Evolutionary conservation across 2,329 filamentous ascomycete genomes (phyloP).

Genomic region (Nothopassalora personata): DNA sequence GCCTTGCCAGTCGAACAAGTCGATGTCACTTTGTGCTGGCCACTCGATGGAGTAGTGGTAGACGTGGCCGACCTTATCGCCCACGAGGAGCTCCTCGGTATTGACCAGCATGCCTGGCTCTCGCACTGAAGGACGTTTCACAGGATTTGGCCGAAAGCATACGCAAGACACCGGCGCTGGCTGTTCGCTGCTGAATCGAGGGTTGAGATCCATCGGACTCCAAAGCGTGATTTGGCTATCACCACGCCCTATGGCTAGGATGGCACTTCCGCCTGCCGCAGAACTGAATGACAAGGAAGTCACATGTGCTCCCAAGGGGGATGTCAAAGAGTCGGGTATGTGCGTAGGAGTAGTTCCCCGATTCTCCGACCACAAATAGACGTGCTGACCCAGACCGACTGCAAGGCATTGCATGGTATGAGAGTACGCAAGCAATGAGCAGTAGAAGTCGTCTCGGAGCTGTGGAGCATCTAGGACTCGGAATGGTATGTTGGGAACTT

Average conservation of each 20-base stretch:
- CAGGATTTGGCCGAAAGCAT: conserved; percentile 66
- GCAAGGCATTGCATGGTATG: conserved; percentile 68
- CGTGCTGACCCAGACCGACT: conserved; percentile 69
- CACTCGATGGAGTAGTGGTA: conserved; percentile 91
- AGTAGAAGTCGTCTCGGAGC: conserved; percentile 94
- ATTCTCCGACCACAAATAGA: conserved; percentile 86
- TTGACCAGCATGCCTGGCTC: conserved; percentile 50
- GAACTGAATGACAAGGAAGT: conserved; percentile 92
- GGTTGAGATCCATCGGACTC: conserved; percentile 64
- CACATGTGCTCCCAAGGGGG: conserved; percentile 54
- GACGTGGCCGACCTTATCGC: conserved; percentile 75
- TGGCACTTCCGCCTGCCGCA: conserved; percentile 63
- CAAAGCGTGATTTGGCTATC: conserved; percentile 72
- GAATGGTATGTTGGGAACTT: conserved; percentile 30
- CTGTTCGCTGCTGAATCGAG: conserved; percentile 71
- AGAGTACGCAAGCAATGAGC: conserved; percentile 83
- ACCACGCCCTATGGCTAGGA: conserved; percentile 78
- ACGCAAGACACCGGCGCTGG: conserved; percentile 71
- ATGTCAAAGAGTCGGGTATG: conserved; percentile 48
- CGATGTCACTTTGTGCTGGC: conserved; percentile 54
- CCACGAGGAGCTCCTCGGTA: conserved; percentile 80
- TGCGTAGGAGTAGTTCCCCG: conserved; percentile 40
- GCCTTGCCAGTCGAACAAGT: conserved; percentile 70
- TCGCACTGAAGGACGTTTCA: conserved; percentile 46
- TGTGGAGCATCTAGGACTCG: conserved; percentile 77